Percentiles rank a stretch among this genome's conserved stretches.
phyloP scores from a whole-genome alignment of 257 asterid genomes.

The Cinchona pubescens region DNA sequence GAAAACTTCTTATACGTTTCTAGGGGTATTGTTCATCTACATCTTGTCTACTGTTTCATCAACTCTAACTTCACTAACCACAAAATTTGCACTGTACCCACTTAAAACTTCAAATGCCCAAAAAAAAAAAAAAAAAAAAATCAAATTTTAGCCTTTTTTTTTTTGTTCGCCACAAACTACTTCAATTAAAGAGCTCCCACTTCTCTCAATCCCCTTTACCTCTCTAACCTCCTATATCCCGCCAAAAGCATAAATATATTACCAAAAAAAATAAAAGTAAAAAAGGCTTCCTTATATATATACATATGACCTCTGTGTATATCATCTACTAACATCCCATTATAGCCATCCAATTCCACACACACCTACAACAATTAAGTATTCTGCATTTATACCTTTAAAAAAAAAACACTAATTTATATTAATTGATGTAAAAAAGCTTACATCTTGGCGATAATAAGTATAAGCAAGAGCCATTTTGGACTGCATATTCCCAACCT shows the following conservation, averaged over 20 bases:
- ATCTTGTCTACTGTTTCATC: no score
- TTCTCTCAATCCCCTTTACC: neutral
- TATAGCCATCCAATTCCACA: neutral
- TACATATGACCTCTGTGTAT: neutral
- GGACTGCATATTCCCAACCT: conserved; percentile 89
- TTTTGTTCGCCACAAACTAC: neutral
- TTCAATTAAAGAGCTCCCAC: neutral
- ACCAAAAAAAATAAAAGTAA: no score
- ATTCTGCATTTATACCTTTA: neutral
- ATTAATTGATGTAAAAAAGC: conserved; percentile 2
- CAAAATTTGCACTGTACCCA: neutral
- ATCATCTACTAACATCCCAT: no score
- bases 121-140: no score
- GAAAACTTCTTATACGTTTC: no score
- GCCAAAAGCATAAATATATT: no score
- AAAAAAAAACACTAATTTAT: neutral
- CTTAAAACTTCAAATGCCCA: neutral
- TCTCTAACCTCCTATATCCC: neutral
- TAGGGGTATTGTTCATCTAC: no score
- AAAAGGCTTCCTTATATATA: no score
- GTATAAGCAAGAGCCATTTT: conserved; percentile 89
- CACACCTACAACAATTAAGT: neutral
- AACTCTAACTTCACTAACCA: neutral
- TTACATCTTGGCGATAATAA: conserved; percentile 83
- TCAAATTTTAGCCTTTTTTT: neutral